Base-by-base conservation (phyloP, 176 grass and related monocot genomes). In the Juncus inflexus region DNA sequence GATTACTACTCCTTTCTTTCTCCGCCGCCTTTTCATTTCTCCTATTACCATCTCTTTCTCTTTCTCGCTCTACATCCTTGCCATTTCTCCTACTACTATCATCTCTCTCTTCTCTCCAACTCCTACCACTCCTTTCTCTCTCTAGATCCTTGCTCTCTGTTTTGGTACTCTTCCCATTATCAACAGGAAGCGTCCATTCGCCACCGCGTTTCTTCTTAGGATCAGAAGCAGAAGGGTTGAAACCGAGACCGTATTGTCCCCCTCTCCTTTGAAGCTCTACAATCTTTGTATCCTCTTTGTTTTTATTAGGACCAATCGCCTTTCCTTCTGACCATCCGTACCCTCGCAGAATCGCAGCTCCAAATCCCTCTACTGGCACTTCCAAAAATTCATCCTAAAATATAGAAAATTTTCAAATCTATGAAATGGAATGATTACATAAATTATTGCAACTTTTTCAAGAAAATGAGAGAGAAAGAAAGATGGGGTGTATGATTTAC, bases 241-340 rank as follows among this genome's bases (percentile, higher is more conserved):
- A 99, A 1, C 94, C 94, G 7, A 92, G 51, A 4, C 94, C 94
- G 14, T 79, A 75, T 0, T 82, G 81, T 3, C 94, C 88, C 13
- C 70, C 70, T 36, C 85, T 78, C 13, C 81, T 81, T 3, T 92
- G 57, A 45, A 81, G 81, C 63, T 86, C 67, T 19, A 89, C 69
- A 75, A 89, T 71, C 51, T 92, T 92, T 35, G 88, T 65, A 70
- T 99, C 88, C 5, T 70, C 78, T 28, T 19, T 84, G 37, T 76
- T 85, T 45, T 89, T 99, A 36, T 99, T 91, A 58, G 77, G 63
- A 42, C 94, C 94, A 3, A 99, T 47, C 37, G 66, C 88, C 79
- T 86, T 88, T 63, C 88, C 94, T 52, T 99, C 77, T 2, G 55
- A 79, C 94, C 94, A 99, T 54, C 94, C 94, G 4, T 99, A 99